Evolutionary conservation across 2,329 filamentous ascomycete genomes (phyloP), one percentile per base, ranked within the genome.

Genomic region (Penicillium paneum): DNA sequence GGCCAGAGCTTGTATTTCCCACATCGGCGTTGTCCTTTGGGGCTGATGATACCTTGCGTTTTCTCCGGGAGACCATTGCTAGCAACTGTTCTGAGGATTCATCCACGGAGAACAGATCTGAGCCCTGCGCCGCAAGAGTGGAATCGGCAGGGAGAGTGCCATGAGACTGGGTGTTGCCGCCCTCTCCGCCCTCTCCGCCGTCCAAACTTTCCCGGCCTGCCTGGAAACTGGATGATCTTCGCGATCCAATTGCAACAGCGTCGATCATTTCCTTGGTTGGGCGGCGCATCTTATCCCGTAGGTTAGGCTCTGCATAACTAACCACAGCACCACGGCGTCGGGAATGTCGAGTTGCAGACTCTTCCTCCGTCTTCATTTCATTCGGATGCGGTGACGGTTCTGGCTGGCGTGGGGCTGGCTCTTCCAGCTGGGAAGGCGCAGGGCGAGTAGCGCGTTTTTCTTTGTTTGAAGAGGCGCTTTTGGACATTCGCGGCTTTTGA

Each of bases 261-360:
- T 91, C 88, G 34, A 87, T 83, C 10, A 92, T 73, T 60, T 90
- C 84, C 67, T 90, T 90, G 1, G 87, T 89, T 21, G 90, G 89
- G 55, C 90, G 82, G 55, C 90, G 83, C 89, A 94, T 92, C 75
- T 94, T 94, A 67, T 87, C 88, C 58, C 88, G 82, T 39, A 94
- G 77, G 65, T 89, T 93, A 1, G 90, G 90, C 70, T 93, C 89
- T 11, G 89, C 88, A 70, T 94, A 94, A 75, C 88, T 93, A 57
- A 94, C 82, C 46, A 85, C 80, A 11, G 83, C 76, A 64, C 87
- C 80, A 44, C 84, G 83, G 60, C 90, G 82, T 61, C 90, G 79
- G 62, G 85, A 87, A 21, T 83, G 82, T 41, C 90, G 81, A 28
- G 35, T 40, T 12, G 29, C 52, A 12, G 59, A 47, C 7, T 56